These are phyloP conservation scores for Rosa persica DNA, from an alignment of 306 rosid genomes.

Conservation along the genomic window DNA sequence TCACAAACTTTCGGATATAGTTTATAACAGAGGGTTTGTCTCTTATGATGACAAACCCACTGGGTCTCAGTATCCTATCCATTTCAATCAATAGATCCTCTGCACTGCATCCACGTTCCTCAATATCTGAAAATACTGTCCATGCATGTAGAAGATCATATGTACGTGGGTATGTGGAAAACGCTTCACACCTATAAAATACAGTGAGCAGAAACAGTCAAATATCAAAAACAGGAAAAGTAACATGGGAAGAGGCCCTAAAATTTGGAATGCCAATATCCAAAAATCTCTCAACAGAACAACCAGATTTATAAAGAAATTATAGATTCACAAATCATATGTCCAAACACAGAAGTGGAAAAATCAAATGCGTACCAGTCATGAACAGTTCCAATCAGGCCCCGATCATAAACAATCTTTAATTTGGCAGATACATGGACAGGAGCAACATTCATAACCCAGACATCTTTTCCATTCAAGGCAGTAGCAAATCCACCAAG, in stretches of 20 bases:
- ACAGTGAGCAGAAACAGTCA: not conserved
- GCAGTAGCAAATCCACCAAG: slow-evolving; percentile 68
- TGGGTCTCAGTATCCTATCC: slow-evolving; percentile 60
- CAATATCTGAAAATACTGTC: slow-evolving; percentile 51
- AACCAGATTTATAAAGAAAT: not conserved
- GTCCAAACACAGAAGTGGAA: slow-evolving; percentile 5
- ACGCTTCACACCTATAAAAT: slow-evolving; percentile 59
- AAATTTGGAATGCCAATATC: not conserved
- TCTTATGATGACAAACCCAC: slow-evolving; percentile 62
- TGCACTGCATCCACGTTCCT: slow-evolving; percentile 45
- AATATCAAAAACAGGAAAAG: slow-evolving; percentile 7
- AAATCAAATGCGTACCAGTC: slow-evolving; percentile 47
- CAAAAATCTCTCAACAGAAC: not conserved
- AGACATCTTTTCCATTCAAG: slow-evolving; percentile 41
- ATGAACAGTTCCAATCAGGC: slow-evolving; percentile 59
- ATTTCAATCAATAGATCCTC: slow-evolving; percentile 61
- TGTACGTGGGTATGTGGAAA: slow-evolving; percentile 67
- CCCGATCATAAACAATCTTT: slow-evolving; percentile 60
- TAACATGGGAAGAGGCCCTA: not conserved
- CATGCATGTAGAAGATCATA: slow-evolving; percentile 68
- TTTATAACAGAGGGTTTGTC: slow-evolving; percentile 47
- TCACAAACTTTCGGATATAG: slow-evolving; percentile 44
- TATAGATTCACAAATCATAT: not conserved
- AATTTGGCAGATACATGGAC: slow-evolving; percentile 39
- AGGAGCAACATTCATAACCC: slow-evolving; percentile 72